Percentiles rank a stretch among this genome's conserved stretches.
phyloP scores from a whole-genome alignment of 2,329 filamentous ascomycete species.

The Aspergillus awamori region DNA sequence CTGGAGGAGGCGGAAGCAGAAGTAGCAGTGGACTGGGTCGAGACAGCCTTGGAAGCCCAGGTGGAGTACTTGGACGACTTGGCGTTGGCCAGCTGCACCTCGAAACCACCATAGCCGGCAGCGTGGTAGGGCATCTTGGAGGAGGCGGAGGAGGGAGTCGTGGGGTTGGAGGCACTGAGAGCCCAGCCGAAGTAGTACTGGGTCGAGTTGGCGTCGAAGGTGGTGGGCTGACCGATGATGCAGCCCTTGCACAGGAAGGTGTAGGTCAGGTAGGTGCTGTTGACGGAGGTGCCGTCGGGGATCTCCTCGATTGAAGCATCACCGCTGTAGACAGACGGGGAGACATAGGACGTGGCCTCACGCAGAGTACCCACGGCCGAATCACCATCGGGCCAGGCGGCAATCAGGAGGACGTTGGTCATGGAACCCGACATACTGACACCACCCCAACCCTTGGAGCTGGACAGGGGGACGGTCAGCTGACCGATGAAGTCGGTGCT shows the following conservation, averaged over 20 bases:
- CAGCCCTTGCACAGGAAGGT: slow-evolving; percentile 23
- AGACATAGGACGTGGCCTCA: slow-evolving; percentile 16
- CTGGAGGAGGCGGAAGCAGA: slow-evolving; percentile 9
- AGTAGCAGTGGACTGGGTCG: slow-evolving; percentile 10
- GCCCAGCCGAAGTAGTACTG: slow-evolving; percentile 23
- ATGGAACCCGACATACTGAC: slow-evolving; percentile 21
- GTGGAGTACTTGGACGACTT: slow-evolving; percentile 23
- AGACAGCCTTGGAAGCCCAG: slow-evolving; percentile 20
- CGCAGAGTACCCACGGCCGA: slow-evolving; percentile 17
- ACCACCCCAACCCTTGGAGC: slow-evolving; percentile 24
- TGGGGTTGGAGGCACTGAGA: slow-evolving; percentile 20
- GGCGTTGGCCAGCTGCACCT: slow-evolving; percentile 18
- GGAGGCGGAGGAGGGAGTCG: slow-evolving; percentile 15
- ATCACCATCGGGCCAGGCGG: slow-evolving; percentile 22
- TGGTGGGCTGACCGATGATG: slow-evolving; percentile 19
- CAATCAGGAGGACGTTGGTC: slow-evolving; percentile 20
- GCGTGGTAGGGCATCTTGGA: slow-evolving; percentile 20
- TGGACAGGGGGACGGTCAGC: slow-evolving; percentile 18
- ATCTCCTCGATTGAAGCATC: slow-evolving; percentile 19
- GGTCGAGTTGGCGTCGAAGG: slow-evolving; percentile 16
- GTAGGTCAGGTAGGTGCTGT: slow-evolving; percentile 24
- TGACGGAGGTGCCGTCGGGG: slow-evolving; percentile 19
- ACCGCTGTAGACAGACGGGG: slow-evolving; percentile 17
- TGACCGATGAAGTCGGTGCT: slow-evolving; percentile 22
- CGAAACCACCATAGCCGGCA: slow-evolving; percentile 21